Base-by-base conservation (phyloP, 805 yeast species). In the Candida adriatica region DNA sequence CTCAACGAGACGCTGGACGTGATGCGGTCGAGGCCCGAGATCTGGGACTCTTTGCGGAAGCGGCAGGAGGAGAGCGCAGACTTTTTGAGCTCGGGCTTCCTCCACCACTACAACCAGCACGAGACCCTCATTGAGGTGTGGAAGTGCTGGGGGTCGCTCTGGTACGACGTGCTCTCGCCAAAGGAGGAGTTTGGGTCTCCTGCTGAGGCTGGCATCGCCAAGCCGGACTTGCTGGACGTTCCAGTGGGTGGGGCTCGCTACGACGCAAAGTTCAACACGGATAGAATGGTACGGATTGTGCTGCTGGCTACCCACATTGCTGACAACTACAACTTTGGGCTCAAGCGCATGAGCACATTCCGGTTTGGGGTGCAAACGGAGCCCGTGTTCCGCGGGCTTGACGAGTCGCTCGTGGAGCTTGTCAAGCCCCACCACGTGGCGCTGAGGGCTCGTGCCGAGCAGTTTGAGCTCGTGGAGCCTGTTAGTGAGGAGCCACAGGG, bases 81-180 rank as follows among this genome's bases (percentile, higher is more conserved):
- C 5, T 41, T 37, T 23, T 10, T 45, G 24, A 26, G 51, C 46
- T 46, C 43, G 39, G 37, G 40, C 8, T 46, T 47, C 38, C 28
- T 79, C n/a, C 59, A 64, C 5, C 53, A 68, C 42, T 76, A 74
- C 44, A 66, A 73, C 41, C 62, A 70, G 29, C 67, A 72, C 49
- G 90, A 81, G 50, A 70, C 63, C 26, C 58, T 82, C 30, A 75
- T 82, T 26, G 94, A 83, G 55, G 80, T 77, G 14, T 82, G 88
- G 88, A 78, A 77, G 49, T 76, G 87, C 47, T 81, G 90, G 86
- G 94, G 94, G 2, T 71, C 86, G 0, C 51, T 83, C 25, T 82
- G 92, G 90, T 83, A 73, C 56, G 88, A 82, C 53, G 59, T 61
- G 16, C 61, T 82, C 24, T 48, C 61, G 11, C 51, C 64, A 26